Evolutionary conservation across 2,329 filamentous ascomycete genomes (phyloP).

Genomic region (Aspergillus pseudonomiae): DNA sequence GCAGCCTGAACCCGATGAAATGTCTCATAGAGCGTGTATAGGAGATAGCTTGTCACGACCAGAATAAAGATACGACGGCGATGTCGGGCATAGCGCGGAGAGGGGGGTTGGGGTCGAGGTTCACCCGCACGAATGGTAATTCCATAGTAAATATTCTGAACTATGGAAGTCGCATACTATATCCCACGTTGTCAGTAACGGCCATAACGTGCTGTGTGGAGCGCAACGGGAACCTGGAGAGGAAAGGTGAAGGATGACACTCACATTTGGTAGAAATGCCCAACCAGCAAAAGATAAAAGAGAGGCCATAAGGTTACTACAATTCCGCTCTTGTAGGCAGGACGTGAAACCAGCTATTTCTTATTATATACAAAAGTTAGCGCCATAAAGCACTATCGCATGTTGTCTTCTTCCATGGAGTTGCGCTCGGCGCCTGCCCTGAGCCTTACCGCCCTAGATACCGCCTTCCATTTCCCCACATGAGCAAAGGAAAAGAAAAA

Average conservation of each 20-base stretch:
- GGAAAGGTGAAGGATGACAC: conserved; percentile 24
- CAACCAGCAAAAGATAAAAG: conserved; percentile 62
- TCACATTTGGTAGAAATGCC: conserved; percentile 64
- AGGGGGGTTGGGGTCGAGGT: conserved; percentile 71
- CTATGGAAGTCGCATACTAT: conserved; percentile 75
- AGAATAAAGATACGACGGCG: conserved; percentile 80
- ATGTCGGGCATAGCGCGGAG: conserved; percentile 69
- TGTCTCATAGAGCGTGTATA: conserved; percentile 91
- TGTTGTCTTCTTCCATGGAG: conserved; percentile 8
- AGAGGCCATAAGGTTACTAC: conserved; percentile 39
- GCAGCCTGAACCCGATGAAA: conserved; percentile 74
- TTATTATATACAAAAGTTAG: neutral
- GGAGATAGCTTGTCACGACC: conserved; percentile 80
- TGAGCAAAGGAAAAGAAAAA: conserved; percentile 23
- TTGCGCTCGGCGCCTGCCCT: conserved; percentile 4
- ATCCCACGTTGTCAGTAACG: conserved; percentile 13
- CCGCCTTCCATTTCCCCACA: conserved; percentile 17
- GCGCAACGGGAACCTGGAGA: neutral
- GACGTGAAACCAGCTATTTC: neutral
- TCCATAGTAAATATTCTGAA: conserved; percentile 82
- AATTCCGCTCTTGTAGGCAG: neutral
- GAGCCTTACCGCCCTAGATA: conserved; percentile 16
- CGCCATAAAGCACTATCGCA: neutral
- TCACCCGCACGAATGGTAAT: conserved; percentile 88
- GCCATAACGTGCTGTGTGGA: neutral